phyloP scores from a whole-genome alignment of 257 asterid genomes.

The Gentiana macrophylla region DNA sequence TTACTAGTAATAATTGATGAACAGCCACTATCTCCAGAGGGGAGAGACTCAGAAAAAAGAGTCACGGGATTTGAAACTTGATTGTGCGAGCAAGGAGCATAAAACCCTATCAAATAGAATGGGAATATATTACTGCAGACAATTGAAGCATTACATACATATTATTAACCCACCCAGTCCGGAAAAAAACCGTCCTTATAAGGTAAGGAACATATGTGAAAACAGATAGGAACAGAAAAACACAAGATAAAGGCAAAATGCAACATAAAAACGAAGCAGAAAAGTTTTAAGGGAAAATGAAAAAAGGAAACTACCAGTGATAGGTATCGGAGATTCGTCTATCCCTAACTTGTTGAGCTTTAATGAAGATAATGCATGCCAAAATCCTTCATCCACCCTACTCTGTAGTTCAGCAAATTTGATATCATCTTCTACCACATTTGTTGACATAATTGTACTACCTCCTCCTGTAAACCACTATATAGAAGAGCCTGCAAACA shows the following conservation, averaged over 20 bases:
- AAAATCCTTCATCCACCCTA: slow-evolving; percentile 80
- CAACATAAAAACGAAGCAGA: not conserved
- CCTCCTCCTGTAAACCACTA: too few relatives aligned
- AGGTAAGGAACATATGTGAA: too few relatives aligned
- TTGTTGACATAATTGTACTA: slow-evolving; percentile 21
- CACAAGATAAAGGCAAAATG: not conserved
- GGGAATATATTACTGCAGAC: not conserved
- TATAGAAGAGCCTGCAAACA: too few relatives aligned
- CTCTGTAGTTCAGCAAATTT: slow-evolving; percentile 74
- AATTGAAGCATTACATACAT: not conserved
- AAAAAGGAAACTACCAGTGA: slow-evolving; percentile 41
- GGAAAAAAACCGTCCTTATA: too few relatives aligned
- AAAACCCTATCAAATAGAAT: slow-evolving; percentile 50
- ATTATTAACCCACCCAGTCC: too few relatives aligned
- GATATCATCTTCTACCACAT: slow-evolving; percentile 31
- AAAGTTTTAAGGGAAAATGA: not conserved
- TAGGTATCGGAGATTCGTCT: slow-evolving; percentile 81
- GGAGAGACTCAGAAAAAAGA: slow-evolving; percentile 75
- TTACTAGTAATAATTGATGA: slow-evolving; percentile 19
- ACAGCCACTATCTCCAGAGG: slow-evolving; percentile 39
- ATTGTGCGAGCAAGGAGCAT: slow-evolving; percentile 73
- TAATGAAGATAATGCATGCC: slow-evolving; percentile 83
- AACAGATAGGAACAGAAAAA: too few relatives aligned
- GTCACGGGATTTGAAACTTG: slow-evolving; percentile 71
- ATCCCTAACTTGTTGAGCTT: slow-evolving; percentile 91